A percentile compares a stretch with the other conserved stretches of the same genome.
Evolutionary conservation across 2,329 filamentous ascomycete genomes (phyloP).

Genomic region (Diaporthe vexans): DNA sequence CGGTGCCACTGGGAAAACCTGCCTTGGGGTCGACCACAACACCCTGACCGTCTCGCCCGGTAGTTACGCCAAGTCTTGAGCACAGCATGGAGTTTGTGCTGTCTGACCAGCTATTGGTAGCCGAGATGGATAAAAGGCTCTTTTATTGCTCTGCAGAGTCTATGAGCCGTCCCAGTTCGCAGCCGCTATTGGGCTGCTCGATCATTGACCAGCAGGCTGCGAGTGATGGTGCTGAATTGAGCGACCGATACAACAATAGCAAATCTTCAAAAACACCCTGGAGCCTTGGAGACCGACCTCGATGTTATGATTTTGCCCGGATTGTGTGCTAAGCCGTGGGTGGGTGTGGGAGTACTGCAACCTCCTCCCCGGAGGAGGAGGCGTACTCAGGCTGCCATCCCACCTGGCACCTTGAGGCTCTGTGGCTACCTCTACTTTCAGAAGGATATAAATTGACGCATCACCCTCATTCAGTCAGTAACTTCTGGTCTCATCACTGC

Average conservation of each 20-base stretch:
- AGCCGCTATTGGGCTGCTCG: neutral
- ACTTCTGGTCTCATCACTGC: neutral
- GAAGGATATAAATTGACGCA: neutral
- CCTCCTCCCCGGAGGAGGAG: neutral
- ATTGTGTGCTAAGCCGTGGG: neutral
- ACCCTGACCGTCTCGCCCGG: neutral
- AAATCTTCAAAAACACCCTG: neutral
- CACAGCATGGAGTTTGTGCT: neutral
- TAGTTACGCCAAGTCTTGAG: neutral
- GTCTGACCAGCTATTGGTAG: neutral
- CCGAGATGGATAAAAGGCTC: neutral
- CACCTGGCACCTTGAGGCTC: neutral
- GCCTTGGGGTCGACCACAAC: neutral
- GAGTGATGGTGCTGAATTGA: neutral
- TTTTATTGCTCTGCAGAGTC: neutral
- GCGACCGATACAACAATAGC: neutral
- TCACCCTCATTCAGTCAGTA: neutral
- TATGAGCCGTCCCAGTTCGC: neutral
- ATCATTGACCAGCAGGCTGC: neutral
- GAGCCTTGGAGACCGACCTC: neutral
- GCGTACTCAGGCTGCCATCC: neutral
- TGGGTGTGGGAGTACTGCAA: neutral
- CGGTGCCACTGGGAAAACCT: conserved; percentile 4
- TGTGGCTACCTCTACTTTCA: neutral
- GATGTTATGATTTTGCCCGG: neutral